Evolutionary conservation across 2,329 filamentous ascomycete genomes (phyloP), one percentile per base, ranked within the genome.

Genomic region (Hypoxylon sp.): DNA sequence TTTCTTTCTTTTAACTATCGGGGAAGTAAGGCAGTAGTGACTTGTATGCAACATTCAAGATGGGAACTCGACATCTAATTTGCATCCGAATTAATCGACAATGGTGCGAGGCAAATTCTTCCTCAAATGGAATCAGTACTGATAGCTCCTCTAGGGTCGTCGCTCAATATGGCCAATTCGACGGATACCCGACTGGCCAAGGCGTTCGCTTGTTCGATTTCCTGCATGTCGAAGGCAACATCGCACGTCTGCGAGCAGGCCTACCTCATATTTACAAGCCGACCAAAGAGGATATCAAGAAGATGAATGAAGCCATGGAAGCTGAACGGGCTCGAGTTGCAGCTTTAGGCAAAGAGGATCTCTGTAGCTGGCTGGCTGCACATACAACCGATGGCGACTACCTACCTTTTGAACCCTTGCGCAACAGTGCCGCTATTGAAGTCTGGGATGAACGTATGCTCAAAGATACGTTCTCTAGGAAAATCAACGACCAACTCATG

Each of bases 261-360:
- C 41, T 46, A 6, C 7, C 41, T 46, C 20, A 46, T 46, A 26
- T 46, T 20, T 46, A 46, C 28, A 30, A 59, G 48, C 46, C 60
- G 22, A 58, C 34, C 11, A 43, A 59, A 3, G 50, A 48, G 3
- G 59, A 64, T 5, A 26, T 60, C n/a, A 43, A 57, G 17, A 37
- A 28, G n/a, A 57, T 64, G 7, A 43, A 58, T 4, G 20, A 41
- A 24, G 41, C 15, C 4, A 3, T 22, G 3, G 10, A 44, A 22
- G 19, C 41, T 22, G 41, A 44, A 44, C 3, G 2, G 41, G 17
- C 4, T 11, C 41, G 41, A 6, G 17, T 44, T 20, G 19, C 22
- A 10, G 41, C 17, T 8, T 22, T 44, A 20, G 41, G 19, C 19
- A 6, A 20, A 4, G 11, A 1, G 6, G 41, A 44, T 10, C 4